phyloP scores from a whole-genome alignment of 805 yeast genomes.

The Candida wancherniae region DNA sequence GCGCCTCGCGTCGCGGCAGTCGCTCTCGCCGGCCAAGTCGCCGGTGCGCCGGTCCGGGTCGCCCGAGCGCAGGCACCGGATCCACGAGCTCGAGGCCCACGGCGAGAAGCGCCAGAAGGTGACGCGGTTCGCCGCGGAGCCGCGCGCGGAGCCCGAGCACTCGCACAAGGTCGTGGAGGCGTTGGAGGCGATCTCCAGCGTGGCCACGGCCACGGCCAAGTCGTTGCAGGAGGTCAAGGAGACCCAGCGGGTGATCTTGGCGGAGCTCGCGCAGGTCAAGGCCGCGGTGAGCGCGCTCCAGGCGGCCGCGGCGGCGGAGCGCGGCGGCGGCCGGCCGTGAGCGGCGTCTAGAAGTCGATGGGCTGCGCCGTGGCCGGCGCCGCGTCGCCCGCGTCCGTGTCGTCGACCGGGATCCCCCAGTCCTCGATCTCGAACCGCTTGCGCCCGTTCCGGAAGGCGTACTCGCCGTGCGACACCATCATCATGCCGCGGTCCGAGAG shows the following conservation, averaged over 20 bases:
- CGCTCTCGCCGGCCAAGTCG: constrained; percentile 10
- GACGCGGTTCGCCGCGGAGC: too few relatives aligned
- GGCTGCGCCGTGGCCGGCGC: constrained; percentile 33
- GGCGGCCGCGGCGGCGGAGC: neutral
- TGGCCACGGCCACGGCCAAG: constrained; percentile 7
- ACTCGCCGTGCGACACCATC: constrained; percentile 70
- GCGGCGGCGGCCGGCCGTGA: constrained; percentile 1
- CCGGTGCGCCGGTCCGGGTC: constrained; percentile 33
- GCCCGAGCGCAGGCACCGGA: constrained; percentile 28
- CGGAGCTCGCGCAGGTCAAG: constrained; percentile 8
- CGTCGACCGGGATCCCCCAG: constrained; percentile 98
- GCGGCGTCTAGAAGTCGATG: constrained; percentile 26
- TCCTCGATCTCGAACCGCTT: constrained; percentile 81
- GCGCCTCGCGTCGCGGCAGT: too few relatives aligned
- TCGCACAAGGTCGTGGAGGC: constrained; percentile 1
- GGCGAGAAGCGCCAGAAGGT: constrained; percentile 2
- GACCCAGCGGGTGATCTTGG: constrained; percentile 7
- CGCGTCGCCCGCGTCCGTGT: constrained; percentile 44
- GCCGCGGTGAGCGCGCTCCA: constrained; percentile 7
- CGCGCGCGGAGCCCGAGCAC: constrained; percentile 1
- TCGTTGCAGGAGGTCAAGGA: constrained; percentile 8
- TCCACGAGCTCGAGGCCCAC: constrained; percentile 24
- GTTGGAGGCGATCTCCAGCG: constrained; percentile 7
- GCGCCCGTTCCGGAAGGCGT: constrained; percentile 80
- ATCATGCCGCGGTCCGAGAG: constrained; percentile 75